Percentiles rank a stretch among this genome's conserved stretches.
Evolutionary conservation across 1,284 basidiomycete species (phyloP).

Genomic region (Clitocybe nebularis): DNA sequence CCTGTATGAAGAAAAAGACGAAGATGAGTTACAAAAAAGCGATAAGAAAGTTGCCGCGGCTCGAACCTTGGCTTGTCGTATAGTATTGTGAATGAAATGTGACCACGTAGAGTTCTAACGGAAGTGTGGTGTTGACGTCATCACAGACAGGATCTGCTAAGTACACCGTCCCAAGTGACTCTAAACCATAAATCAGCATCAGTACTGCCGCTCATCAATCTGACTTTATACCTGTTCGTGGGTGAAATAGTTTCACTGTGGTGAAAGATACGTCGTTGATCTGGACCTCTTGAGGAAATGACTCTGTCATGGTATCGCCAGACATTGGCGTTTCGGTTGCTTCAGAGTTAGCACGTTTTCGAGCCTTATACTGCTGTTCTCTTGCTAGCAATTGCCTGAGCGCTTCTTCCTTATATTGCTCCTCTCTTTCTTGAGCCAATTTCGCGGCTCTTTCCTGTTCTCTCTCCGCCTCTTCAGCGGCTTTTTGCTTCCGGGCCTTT

Average conservation of each 20-base stretch:
- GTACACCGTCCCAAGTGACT: slow-evolving; percentile 60
- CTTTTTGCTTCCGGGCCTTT: slow-evolving; percentile 41
- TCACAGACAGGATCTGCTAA: slow-evolving; percentile 71
- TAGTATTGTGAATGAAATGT: slow-evolving; percentile 68
- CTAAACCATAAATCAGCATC: slow-evolving; percentile 29
- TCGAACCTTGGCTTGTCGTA: slow-evolving; percentile 51
- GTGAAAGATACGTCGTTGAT: slow-evolving; percentile 56
- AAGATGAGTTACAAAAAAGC: slow-evolving; percentile 1
- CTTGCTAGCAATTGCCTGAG: slow-evolving; percentile 49
- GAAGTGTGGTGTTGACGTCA: slow-evolving; percentile 47
- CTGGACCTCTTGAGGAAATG: slow-evolving; percentile 53
- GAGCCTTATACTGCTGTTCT: slow-evolving; percentile 50
- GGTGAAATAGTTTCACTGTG: slow-evolving; percentile 67
- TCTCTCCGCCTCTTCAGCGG: slow-evolving; percentile 47
- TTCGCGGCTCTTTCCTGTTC: slow-evolving; percentile 42
- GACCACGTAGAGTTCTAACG: slow-evolving; percentile 63
- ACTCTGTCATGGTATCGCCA: slow-evolving; percentile 54
- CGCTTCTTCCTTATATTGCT: slow-evolving; percentile 59
- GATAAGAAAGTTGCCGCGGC: no score
- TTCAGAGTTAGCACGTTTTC: slow-evolving; percentile 62
- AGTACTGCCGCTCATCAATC: background rate
- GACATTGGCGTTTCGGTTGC: slow-evolving; percentile 55
- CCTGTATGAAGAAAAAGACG: slow-evolving; percentile 13
- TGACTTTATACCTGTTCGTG: slow-evolving; percentile 48
- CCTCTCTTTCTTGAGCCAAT: slow-evolving; percentile 52